phyloP scores from a whole-genome alignment of 2,329 filamentous ascomycete genomes.

The Cercospora zeina region DNA sequence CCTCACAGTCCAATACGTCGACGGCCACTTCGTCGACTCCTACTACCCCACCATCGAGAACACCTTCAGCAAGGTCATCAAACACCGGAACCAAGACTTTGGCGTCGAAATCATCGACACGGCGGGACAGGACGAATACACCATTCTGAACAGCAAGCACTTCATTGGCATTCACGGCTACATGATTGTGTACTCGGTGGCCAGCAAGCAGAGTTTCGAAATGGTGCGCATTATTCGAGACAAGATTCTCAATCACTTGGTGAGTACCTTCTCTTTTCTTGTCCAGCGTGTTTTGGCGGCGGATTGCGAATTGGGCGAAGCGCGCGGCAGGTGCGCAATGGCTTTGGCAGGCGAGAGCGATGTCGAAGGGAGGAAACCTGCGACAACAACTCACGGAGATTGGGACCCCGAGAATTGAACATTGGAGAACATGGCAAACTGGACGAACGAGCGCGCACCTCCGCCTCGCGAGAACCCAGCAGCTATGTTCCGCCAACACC shows the following conservation, averaged over 20 bases:
- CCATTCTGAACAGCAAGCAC: constrained; percentile 95
- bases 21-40: constrained; percentile 96
- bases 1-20: constrained; percentile 93
- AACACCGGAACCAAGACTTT: constrained; percentile 88
- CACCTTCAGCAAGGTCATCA: constrained; percentile 94
- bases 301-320: neutral
- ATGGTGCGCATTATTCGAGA: constrained; percentile 96
- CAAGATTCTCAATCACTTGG: constrained; percentile 95
- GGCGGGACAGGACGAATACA: constrained; percentile 96
- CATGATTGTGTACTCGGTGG: constrained; percentile 97
- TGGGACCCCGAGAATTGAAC: too few species aligned
- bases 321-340: neutral
- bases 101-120: constrained; percentile 98
- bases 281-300: neutral
- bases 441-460: neutral
- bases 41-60: constrained; percentile 99
- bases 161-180: constrained; percentile 99
- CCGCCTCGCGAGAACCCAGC: neutral
- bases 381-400: neutral
- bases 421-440: neutral
- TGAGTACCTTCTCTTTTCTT: constrained; percentile 50
- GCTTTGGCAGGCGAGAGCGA: neutral
- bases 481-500: neutral
- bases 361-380: neutral
- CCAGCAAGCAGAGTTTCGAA: constrained; percentile 89